phyloP scores from a whole-genome alignment of 192 early-diverging fungal species.

The Blastocladiella britannica region DNA sequence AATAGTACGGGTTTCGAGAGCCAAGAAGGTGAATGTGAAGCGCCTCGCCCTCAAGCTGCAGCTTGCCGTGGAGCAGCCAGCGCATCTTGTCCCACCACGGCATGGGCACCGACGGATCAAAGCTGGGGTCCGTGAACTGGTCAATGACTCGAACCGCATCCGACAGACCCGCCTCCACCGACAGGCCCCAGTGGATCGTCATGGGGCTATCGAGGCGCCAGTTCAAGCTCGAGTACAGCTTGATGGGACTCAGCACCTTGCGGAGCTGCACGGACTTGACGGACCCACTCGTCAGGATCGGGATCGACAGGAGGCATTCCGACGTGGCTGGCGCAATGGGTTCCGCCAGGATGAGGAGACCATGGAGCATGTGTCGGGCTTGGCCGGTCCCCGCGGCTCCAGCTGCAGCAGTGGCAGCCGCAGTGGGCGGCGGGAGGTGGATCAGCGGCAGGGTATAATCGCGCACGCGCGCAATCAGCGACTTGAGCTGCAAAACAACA shows the following conservation, averaged over 20 bases:
- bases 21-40: neutral
- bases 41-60: neutral
- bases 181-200: neutral
- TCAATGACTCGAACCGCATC: neutral
- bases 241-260: neutral
- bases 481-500: neutral
- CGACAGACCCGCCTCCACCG: neutral
- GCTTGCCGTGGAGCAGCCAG: neutral
- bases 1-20: neutral
- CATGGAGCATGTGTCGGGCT: constrained; percentile 1
- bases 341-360: neutral
- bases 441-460: neutral
- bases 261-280: neutral
- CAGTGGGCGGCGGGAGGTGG: no score
- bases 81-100: constrained; percentile 1
- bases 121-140: neutral
- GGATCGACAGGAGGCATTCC: neutral
- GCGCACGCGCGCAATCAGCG: neutral
- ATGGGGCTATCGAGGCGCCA: neutral
- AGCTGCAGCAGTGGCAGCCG: no score
- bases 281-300: neutral
- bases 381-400: neutral
- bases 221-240: neutral
- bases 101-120: neutral
- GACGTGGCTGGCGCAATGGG: neutral